Evolutionary conservation across 768 basidiomycete species (phyloP), one percentile per base, ranked within the genome.

Genomic region (Trametes meyenii): DNA sequence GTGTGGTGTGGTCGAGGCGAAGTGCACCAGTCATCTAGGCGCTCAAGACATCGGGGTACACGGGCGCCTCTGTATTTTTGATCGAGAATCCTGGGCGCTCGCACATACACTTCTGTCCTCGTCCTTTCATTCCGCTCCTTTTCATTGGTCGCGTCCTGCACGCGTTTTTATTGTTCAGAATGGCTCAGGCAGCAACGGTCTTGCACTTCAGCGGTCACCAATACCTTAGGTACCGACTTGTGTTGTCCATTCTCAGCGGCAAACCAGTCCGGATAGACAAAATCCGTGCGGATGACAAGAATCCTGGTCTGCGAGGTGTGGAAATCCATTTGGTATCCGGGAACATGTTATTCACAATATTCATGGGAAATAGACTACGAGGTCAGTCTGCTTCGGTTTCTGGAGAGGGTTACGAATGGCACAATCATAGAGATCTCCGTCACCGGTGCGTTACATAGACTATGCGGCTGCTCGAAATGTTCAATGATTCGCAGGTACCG

Each of bases 391-490:
- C 74, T 99, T 44, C 81, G 96, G 48, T 76, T 98, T 16, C 69
- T 98, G 36, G 96, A 98, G 72, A 94, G 92, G 67, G 78, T 92
- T 3, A 96, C 94, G 3, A 98, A 98, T 80, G 97, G 96, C 2
- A 92, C 92, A 5, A 77, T 92, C 29, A 90, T 98, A 62, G 97
- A 98, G 73, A 98, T 99, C 53, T 96, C 94, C 2, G 89, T 96
- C 7, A 98, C 97, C 21, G 96, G 95, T 90, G 65, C 56, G 84
- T 66, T 11, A 7, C 2, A 26, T 5, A 17, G 14, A 6, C 29
- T 50, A 23, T 1, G 26, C 16, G 10, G 7, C 36, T 24, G 10
- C 51, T 17, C 23, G 35, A 16, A 51, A 50, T 12, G 35, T 16
- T 55, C 51, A 19, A 55, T 53, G 11, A 44, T 54, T 8, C 24